These are phyloP conservation scores for Geotrichum histeridarum DNA, from an alignment of 1,139 yeast genomes.

Conservation along the genomic window DNA sequence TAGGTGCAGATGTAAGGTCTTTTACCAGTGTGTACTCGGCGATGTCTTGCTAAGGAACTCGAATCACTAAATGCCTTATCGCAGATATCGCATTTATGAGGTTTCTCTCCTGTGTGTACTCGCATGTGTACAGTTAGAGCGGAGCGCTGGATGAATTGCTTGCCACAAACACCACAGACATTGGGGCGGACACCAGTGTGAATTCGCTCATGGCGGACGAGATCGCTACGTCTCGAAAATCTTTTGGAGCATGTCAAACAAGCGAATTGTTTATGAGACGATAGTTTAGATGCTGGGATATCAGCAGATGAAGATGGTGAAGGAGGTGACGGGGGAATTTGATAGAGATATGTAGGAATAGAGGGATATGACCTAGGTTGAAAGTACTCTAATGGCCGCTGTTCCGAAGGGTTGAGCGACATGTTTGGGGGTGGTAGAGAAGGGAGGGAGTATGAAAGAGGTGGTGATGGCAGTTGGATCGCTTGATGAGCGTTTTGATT, in stretches of 20 bases:
- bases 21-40: conserved; percentile 42
- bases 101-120: conserved; percentile 83
- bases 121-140: conserved; percentile 68
- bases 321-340: conserved; percentile 17
- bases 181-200: conserved; percentile 73
- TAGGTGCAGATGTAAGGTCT: conserved; percentile 70
- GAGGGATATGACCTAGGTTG: conserved; percentile 12
- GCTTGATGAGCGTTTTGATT: conserved; percentile 2
- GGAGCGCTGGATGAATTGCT: conserved; percentile 63
- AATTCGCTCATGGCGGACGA: conserved; percentile 66
- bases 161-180: conserved; percentile 39
- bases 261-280: conserved; percentile 24
- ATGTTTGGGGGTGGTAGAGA: conserved; percentile 1
- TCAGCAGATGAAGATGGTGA: conserved; percentile 4
- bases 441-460: conserved; percentile 9
- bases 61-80: conserved; percentile 40
- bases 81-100: conserved; percentile 38
- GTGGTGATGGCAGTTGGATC: conserved; percentile 14
- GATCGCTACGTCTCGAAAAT: conserved; percentile 61
- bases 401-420: neutral
- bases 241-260: conserved; percentile 34
- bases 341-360: conserved; percentile 3
- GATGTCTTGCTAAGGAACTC: conserved; percentile 40
- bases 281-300: conserved; percentile 6
- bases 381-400: conserved; percentile 1